phyloP scores from a whole-genome alignment of 768 basidiomycete genomes.

The Rhizopogon sp. region DNA sequence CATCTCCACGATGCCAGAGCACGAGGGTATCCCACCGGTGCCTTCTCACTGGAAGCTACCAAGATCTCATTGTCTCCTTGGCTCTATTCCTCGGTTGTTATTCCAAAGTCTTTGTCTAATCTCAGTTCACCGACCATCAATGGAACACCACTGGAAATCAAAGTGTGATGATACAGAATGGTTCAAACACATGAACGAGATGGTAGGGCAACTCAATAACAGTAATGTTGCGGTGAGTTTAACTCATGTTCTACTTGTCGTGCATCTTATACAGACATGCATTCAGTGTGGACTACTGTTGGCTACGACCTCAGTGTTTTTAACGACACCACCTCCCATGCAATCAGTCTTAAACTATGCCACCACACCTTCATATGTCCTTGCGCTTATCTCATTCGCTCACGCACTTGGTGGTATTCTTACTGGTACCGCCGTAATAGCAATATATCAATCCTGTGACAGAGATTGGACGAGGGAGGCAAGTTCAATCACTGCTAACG shows the following conservation, averaged over 20 bases:
- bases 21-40: not conserved
- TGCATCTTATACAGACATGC: not conserved
- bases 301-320: not conserved
- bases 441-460: not conserved
- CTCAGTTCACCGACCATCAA: not conserved
- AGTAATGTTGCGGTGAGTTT: not conserved
- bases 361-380: not conserved
- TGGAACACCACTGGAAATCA: not conserved
- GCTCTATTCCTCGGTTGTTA: not conserved
- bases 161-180: not conserved
- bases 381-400: not conserved
- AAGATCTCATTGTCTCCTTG: not conserved
- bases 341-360: not conserved
- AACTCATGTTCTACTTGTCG: not conserved
- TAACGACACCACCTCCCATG: not conserved
- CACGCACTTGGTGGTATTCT: not conserved
- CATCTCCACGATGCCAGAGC: not conserved
- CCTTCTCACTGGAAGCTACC: not conserved
- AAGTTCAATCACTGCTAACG: not conserved
- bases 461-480: not conserved
- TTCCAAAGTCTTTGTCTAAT: not conserved
- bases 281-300: not conserved
- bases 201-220: not conserved
- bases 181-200: not conserved
- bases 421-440: not conserved